Evolutionary conservation across 2,329 filamentous ascomycete genomes (phyloP).

Genomic region (Aspergillus sp.): DNA sequence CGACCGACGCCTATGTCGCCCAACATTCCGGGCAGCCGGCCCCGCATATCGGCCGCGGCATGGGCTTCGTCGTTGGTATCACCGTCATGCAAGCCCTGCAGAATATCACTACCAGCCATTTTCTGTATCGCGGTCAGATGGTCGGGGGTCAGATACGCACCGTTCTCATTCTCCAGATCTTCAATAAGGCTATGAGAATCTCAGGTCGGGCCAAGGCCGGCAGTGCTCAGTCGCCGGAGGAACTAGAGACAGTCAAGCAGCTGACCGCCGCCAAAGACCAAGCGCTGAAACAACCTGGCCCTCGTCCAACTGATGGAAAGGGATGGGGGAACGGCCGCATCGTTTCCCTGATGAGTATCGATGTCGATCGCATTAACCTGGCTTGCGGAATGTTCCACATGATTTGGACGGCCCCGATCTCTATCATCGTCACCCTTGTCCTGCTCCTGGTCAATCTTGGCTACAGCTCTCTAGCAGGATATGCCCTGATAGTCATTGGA

Average conservation of each 20-base stretch:
- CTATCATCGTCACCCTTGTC: constrained; percentile 74
- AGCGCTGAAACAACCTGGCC: constrained; percentile 16
- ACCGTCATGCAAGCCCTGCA: constrained; percentile 82
- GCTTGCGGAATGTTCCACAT: constrained; percentile 88
- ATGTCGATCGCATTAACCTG: constrained; percentile 89
- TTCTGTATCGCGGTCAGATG: constrained; percentile 90
- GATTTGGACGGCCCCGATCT: constrained; percentile 81
- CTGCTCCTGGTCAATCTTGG: constrained; percentile 82
- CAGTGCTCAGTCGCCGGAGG: constrained; percentile 57
- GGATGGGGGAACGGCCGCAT: constrained; percentile 94
- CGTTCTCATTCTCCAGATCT: constrained; percentile 80
- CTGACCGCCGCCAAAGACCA: constrained; percentile 39
- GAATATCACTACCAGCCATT: constrained; percentile 81
- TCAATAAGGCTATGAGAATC: constrained; percentile 87
- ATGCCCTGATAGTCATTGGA: constrained; percentile 74
- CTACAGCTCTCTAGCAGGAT: constrained; percentile 87
- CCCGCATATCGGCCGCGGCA: constrained; percentile 70
- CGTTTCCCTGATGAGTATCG: constrained; percentile 90
- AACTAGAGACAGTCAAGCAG: constrained; percentile 44
- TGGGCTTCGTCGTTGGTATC: constrained; percentile 82
- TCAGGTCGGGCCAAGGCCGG: constrained; percentile 87
- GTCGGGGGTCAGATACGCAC: constrained; percentile 81
- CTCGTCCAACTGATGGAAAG: constrained; percentile 65
- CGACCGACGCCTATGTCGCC: constrained; percentile 74
- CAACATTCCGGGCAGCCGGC: constrained; percentile 49